Percentiles rank a stretch among this genome's conserved stretches.
phyloP scores from a whole-genome alignment of 345 rosid species.

The Citrus hindsii region DNA sequence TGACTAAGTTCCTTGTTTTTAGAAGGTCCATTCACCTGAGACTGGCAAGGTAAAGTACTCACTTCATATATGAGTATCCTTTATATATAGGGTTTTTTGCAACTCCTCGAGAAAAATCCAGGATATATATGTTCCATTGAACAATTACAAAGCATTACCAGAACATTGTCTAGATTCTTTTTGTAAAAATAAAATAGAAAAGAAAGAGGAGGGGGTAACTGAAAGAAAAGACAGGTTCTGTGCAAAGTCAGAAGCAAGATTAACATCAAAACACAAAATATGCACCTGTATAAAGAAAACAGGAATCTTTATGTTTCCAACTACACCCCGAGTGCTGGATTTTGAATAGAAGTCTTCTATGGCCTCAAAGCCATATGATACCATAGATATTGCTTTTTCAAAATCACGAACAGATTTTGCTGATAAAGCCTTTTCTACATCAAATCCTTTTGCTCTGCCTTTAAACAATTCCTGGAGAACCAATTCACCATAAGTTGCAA shows the following conservation, averaged over 20 bases:
- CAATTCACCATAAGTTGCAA: constrained; percentile 13
- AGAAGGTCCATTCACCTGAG: not conserved
- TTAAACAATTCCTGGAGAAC: constrained; percentile 69
- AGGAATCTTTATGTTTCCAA: constrained; percentile 83
- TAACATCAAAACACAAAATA: constrained; percentile 7
- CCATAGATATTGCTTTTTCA: constrained; percentile 89
- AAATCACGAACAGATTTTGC: constrained; percentile 88
- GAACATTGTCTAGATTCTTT: not conserved
- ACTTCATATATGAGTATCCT: not conserved
- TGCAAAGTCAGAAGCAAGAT: constrained; percentile 7
- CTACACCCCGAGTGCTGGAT: constrained; percentile 62
- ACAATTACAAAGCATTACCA: not conserved
- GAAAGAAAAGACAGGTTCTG: not conserved
- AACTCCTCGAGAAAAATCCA: too few relatives aligned
- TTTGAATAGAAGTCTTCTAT: constrained; percentile 75
- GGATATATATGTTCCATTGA: not conserved
- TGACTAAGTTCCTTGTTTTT: not conserved
- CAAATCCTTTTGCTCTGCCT: constrained; percentile 78
- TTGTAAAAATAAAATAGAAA: not conserved
- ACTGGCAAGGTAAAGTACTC: not conserved
- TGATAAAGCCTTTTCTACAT: constrained; percentile 72
- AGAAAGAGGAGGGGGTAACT: not conserved
- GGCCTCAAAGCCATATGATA: constrained; percentile 68
- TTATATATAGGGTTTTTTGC: not conserved
- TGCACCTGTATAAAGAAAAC: constrained; percentile 90